Percentiles rank a stretch among this genome's conserved stretches.
Conservation (phyloP, 257 asterid genomes). For the Solanum pennellii region DNA sequence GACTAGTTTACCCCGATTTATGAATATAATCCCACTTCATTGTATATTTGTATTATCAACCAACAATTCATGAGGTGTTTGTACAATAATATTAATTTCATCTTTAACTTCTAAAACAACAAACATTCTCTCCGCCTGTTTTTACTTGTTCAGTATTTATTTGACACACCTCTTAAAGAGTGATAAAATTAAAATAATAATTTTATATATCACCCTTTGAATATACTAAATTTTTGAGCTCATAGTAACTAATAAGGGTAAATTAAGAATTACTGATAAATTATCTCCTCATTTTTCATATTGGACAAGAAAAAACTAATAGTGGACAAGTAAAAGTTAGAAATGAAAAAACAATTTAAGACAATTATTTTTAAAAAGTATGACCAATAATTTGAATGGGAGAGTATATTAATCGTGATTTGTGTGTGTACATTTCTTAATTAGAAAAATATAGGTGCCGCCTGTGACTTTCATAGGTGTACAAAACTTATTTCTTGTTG, state of each 20-base stretch:
- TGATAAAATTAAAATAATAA: too few relatives aligned
- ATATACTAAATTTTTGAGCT: too few relatives aligned
- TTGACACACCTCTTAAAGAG: too few relatives aligned
- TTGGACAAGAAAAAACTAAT: not conserved
- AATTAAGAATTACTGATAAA: not conserved
- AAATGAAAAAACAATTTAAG: not conserved
- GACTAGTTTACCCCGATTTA: not conserved
- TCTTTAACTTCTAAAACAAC: not conserved
- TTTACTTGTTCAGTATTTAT: too few relatives aligned
- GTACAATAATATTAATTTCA: not conserved
- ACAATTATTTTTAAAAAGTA: rapidly evolving
- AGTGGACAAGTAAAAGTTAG: not conserved
- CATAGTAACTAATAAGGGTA: not conserved
- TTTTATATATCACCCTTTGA: not conserved
- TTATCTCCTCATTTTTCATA: not conserved
- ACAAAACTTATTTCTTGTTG: not conserved
- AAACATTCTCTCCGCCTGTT: not conserved
- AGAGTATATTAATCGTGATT: not conserved
- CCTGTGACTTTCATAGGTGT: not conserved
- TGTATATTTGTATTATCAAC: not conserved
- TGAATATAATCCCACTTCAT: not conserved
- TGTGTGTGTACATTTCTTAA: not conserved
- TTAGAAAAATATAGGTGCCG: not conserved
- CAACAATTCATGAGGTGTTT: not conserved
- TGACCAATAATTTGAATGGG: not conserved